These are phyloP conservation scores for Zygoascus sp. DNA, from an alignment of 1,139 yeast species.

Conservation along the genomic window DNA sequence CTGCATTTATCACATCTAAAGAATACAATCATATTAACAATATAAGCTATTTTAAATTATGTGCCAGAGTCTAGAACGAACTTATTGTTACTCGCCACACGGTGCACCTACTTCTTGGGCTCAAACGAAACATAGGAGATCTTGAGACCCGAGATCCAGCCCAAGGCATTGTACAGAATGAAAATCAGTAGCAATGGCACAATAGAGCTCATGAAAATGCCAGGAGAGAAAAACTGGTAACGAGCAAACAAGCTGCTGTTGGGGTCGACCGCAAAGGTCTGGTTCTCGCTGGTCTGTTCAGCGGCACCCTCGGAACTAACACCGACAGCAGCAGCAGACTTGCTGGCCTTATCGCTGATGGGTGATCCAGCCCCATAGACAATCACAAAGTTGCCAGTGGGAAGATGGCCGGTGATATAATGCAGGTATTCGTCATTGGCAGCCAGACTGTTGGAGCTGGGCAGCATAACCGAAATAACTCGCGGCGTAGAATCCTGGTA, in stretches of 20 bases:
- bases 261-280: neutral
- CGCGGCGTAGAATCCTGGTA: slow-evolving; percentile 32
- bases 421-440: slow-evolving; percentile 9
- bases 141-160: slow-evolving; percentile 59
- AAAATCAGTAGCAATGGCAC: slow-evolving; percentile 51
- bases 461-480: slow-evolving; percentile 30
- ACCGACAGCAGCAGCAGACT: neutral
- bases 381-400: slow-evolving; percentile 8
- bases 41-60: neutral
- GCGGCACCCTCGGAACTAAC: neutral
- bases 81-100: neutral
- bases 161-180: slow-evolving; percentile 51
- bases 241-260: slow-evolving; percentile 39
- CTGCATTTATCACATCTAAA: neutral
- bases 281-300: neutral
- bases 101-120: slow-evolving; percentile 11
- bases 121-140: slow-evolving; percentile 72
- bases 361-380: slow-evolving; percentile 6
- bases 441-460: slow-evolving; percentile 2
- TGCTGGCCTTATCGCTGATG: no score
- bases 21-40: neutral
- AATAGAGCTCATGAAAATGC: slow-evolving; percentile 63
- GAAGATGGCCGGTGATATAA: slow-evolving; percentile 4
- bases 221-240: slow-evolving; percentile 54
- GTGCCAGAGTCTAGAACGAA: neutral